Evolutionary conservation across 768 basidiomycete genomes (phyloP), one percentile per base, ranked within the genome.

Genomic region (Panellus pusillus): DNA sequence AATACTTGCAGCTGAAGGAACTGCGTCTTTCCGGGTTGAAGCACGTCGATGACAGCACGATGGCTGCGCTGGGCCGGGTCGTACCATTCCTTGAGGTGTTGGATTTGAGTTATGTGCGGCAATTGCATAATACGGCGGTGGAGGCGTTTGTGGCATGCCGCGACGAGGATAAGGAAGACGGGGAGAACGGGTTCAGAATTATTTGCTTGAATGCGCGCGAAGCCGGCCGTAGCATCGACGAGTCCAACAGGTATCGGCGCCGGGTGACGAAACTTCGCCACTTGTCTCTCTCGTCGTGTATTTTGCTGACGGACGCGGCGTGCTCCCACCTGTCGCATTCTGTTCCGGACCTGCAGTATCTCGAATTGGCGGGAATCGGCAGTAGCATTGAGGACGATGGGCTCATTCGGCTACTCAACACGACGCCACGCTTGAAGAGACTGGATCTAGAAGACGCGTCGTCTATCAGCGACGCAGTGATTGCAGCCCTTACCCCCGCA

Each of bases 401-500:
- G n/a, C 70, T 97, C 7, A 71, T 91, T 15, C 76, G 77, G 39
- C 75, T 97, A 18, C 70, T 97, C 32, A 70, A 70, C 41, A 87
- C 86, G 13, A 86, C 85, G 2, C 89, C 89, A 1, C 67, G 76
- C 55, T 83, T 97, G 43, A 78, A 84, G 50, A 82, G 81, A 41
- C 71, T 96, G 37, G 94, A 97, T 66, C 72, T 97, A n/a, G 94
- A 96, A 65, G 89, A 92, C 59, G 91, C 91, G 6, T 68, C 70
- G 12, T 79, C 84, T 15, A 81, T 94, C 48, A 87, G 82, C 1
- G 92, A 96, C 66, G 70, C 75, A 2, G 78, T 93, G n/a, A 67
- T 96, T 20, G 72, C 74, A 17, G 73, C 75, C 0, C 72, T 97
- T 31, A 89, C 88, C 1, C 87, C 85, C 6, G 47, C 47, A 15